Conservation (phyloP, 208 protist species). For the Acanthamoeba castellanii region DNA sequence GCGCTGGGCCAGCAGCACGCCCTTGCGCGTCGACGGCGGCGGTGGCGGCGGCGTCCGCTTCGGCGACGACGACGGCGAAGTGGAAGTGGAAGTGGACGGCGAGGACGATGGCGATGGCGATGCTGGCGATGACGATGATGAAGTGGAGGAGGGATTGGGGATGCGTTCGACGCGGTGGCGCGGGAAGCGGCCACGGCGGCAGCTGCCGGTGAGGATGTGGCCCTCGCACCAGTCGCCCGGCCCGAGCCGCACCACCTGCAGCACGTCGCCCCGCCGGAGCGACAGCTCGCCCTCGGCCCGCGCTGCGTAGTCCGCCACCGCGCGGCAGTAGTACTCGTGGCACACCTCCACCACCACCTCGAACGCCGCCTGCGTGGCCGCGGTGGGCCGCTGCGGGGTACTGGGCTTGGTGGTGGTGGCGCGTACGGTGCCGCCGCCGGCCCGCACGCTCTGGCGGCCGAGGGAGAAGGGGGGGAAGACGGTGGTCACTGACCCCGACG, state of each 20-base stretch:
- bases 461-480: background rate
- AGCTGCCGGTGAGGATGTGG: background rate
- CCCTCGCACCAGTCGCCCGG: conserved; percentile 11
- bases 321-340: conserved; percentile 13
- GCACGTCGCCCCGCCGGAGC: background rate
- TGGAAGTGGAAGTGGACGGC: background rate
- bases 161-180: background rate
- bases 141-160: background rate
- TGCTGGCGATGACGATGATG: background rate
- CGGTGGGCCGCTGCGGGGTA: background rate
- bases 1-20: background rate
- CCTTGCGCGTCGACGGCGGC: background rate
- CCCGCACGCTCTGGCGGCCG: background rate
- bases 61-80: background rate
- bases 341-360: background rate
- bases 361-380: background rate
- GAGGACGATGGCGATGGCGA: background rate
- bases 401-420: background rate
- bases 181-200: background rate
- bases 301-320: background rate
- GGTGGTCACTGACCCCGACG: background rate
- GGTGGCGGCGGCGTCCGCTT: background rate
- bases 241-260: background rate
- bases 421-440: background rate
- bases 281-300: conserved; percentile 23